These are phyloP conservation scores for Solanum chacoense DNA, from an alignment of 305 asterid genomes.

Conservation along the genomic window DNA sequence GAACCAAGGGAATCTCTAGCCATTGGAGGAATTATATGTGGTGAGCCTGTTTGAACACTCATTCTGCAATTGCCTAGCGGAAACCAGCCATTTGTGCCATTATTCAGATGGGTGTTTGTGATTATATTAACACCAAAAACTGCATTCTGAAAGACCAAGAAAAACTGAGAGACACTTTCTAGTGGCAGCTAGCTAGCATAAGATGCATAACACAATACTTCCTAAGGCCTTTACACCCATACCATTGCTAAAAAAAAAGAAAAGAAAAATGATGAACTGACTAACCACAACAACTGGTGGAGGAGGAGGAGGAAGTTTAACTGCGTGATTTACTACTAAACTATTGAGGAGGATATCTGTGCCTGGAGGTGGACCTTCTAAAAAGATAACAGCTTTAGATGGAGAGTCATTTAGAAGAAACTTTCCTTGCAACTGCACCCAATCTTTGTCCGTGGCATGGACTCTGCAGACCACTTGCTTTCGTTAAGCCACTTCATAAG, in stretches of 20 bases:
- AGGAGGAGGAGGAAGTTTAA: constrained; percentile 49
- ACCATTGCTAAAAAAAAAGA: background rate
- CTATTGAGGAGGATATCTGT: constrained; percentile 73
- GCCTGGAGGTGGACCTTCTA: constrained; percentile 92
- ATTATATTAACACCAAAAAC: constrained; percentile 61
- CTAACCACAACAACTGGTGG: constrained; percentile 65
- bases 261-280: background rate
- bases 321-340: constrained; percentile 54
- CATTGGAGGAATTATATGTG: constrained; percentile 73
- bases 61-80: constrained; percentile 81
- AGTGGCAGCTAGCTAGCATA: background rate
- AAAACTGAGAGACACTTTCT: background rate
- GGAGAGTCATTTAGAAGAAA: constrained; percentile 68
- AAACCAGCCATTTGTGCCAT: constrained; percentile 67
- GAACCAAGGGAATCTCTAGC: constrained; percentile 65
- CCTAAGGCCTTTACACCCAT: background rate
- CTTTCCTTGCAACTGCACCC: constrained; percentile 78
- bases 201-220: background rate
- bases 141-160: constrained; percentile 32
- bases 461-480: constrained; percentile 29
- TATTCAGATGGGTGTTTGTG: constrained; percentile 49
- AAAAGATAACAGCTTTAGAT: constrained; percentile 41
- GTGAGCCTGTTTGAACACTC: constrained; percentile 50
- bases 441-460: constrained; percentile 70
- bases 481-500: background rate